These are phyloP conservation scores for Gaertneriomyces semiglobifer DNA, from an alignment of 192 early-diverging fungal genomes.

Conservation along the genomic window DNA sequence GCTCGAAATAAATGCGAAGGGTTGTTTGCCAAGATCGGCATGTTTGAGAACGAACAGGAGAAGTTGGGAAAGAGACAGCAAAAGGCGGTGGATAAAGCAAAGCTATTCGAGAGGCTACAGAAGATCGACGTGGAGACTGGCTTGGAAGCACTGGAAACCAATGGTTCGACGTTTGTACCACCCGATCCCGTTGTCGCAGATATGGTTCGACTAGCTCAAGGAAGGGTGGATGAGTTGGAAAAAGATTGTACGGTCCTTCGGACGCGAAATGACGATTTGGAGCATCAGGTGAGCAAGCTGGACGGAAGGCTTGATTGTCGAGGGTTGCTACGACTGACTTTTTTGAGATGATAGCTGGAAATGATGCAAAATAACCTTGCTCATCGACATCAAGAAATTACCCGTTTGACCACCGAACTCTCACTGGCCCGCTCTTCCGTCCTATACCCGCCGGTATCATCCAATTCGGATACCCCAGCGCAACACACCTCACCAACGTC, in stretches of 20 bases:
- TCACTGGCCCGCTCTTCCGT: slow-evolving; percentile 33
- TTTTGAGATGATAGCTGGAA: slow-evolving; percentile 28
- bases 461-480: not conserved
- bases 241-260: slow-evolving; percentile 23
- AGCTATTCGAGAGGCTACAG: slow-evolving; percentile 49
- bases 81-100: slow-evolving; percentile 20
- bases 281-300: slow-evolving; percentile 34
- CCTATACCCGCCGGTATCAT: no score
- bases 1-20: slow-evolving; percentile 42
- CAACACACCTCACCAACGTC: slow-evolving; percentile 37
- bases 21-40: slow-evolving; percentile 31
- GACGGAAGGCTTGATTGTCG: no score
- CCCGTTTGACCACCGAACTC: slow-evolving; percentile 45
- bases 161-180: slow-evolving; percentile 16
- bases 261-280: slow-evolving; percentile 40
- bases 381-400: slow-evolving; percentile 49
- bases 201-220: slow-evolving; percentile 35
- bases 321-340: no score
- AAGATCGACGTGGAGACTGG: slow-evolving; percentile 59
- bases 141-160: slow-evolving; percentile 37
- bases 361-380: slow-evolving; percentile 37
- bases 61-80: slow-evolving; percentile 6
- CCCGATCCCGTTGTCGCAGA: slow-evolving; percentile 45
- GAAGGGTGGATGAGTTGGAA: slow-evolving; percentile 31
- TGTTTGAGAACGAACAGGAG: slow-evolving; percentile 18